These are phyloP conservation scores for Lanmaoa pseudosensibilis DNA, from an alignment of 768 basidiomycete species.

Conservation along the genomic window DNA sequence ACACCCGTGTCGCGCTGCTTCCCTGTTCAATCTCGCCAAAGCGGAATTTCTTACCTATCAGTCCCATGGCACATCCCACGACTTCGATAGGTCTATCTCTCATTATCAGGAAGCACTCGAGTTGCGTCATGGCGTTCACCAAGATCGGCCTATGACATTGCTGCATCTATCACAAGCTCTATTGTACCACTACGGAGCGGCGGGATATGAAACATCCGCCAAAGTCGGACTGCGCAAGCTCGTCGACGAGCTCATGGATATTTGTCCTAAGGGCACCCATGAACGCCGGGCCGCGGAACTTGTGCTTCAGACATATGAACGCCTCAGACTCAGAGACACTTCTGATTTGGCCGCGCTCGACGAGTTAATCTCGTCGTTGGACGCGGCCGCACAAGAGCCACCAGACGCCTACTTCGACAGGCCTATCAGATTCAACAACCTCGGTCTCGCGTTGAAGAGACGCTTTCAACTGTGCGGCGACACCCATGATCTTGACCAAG, in stretches of 20 bases:
- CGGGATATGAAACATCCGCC: neutral
- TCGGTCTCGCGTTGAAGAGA: neutral
- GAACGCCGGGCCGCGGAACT: constrained; percentile 3
- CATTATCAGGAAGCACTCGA: constrained; percentile 8
- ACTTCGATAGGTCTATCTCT: neutral
- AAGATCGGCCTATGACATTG: constrained; percentile 8
- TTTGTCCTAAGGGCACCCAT: neutral
- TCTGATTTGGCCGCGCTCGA: neutral
- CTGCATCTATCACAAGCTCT: constrained; percentile 9
- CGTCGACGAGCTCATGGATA: neutral
- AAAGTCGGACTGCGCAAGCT: neutral
- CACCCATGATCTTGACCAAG: neutral
- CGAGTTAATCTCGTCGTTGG: neutral
- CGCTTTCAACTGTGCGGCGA: neutral
- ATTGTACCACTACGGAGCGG: neutral
- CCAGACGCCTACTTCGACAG: constrained; percentile 1
- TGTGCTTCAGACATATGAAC: neutral
- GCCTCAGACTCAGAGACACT: neutral
- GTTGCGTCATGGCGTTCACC: neutral
- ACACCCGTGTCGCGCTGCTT: constrained; percentile 1
- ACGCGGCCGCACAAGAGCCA: neutral
- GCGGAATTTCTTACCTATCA: constrained; percentile 5
- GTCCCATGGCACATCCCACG: neutral
- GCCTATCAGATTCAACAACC: neutral
- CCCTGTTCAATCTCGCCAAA: constrained; percentile 16